Evolutionary conservation across 1,139 yeast genomes (phyloP).

Genomic region (Blastobotrys malaysiensis): DNA sequence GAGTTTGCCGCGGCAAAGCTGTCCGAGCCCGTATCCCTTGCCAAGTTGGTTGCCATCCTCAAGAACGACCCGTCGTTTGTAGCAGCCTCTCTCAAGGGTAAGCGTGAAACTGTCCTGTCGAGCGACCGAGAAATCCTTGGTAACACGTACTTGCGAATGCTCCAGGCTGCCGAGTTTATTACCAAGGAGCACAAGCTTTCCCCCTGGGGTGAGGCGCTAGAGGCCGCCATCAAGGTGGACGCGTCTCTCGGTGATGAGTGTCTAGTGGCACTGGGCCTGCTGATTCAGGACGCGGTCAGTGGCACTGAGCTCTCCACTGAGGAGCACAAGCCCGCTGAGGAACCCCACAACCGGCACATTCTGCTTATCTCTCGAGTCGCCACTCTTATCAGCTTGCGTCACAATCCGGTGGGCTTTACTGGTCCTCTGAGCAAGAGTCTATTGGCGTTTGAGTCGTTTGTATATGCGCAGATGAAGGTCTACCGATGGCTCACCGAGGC

Average conservation of each 20-base stretch:
- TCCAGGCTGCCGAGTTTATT: constrained; percentile 53
- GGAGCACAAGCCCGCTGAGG: constrained; percentile 6
- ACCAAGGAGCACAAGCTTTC: constrained; percentile 42
- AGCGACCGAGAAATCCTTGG: constrained; percentile 6
- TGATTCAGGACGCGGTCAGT: constrained; percentile 23
- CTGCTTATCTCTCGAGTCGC: constrained; percentile 55
- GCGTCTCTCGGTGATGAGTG: constrained; percentile 29
- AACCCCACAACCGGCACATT: constrained; percentile 36
- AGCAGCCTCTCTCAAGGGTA: background rate
- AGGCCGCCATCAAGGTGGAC: constrained; percentile 29
- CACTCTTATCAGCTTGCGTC: constrained; percentile 48
- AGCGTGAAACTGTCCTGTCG: background rate
- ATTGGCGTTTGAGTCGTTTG: constrained; percentile 60
- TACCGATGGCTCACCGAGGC: constrained; percentile 54
- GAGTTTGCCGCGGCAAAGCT: constrained; percentile 4
- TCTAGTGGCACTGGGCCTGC: constrained; percentile 29
- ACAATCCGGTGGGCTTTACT: constrained; percentile 54
- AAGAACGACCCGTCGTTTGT: constrained; percentile 7
- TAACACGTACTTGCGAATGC: constrained; percentile 54
- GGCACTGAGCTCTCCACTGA: constrained; percentile 15
- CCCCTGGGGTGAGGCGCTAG: constrained; percentile 53
- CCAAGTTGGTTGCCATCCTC: constrained; percentile 2
- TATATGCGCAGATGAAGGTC: constrained; percentile 48
- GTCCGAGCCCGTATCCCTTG: background rate
- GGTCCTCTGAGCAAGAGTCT: constrained; percentile 68